Base-by-base conservation (phyloP, 2,329 filamentous ascomycete genomes). In the Pochonia chlamydosporia region DNA sequence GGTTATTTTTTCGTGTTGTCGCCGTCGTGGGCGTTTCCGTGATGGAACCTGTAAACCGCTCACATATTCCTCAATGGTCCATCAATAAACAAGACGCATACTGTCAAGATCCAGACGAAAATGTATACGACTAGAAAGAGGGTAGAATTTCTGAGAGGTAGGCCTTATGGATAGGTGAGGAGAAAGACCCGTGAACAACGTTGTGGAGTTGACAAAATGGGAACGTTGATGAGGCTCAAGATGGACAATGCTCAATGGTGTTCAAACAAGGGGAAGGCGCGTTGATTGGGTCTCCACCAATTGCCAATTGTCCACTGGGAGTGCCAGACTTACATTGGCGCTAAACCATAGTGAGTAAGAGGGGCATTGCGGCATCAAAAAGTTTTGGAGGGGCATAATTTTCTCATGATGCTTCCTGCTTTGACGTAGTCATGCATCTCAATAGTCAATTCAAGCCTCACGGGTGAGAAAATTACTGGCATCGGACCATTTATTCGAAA, bases 341-440 rank as follows among this genome's bases (percentile, higher is more conserved):
- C 62, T 64, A 66, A 52, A 24, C 63, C 52, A 2, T 16, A 59
- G 44, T 5, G 9, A 49, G 63, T 56, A 65, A 56, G 63, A 64
- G 62, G 63, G 62, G 62, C 53, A 43, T 30, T 26, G 13, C 46
- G 26, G 52, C 46, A 48, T 33, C 44, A 25, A 28, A 24, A 46
- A 30, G 33, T 24, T 13, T 28, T 46, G 43, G 54, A 56, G 54
- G 55, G 54, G 54, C 51, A 49, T 44, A 51, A 43, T 56, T 57
- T 60, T 57, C 23, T 16, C 26, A 5, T 11, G 9, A 14, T 25
- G 4, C 36, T 5, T 41, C 16, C 28, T 18, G 39, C 42, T 24
- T 44, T 31, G 40, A 43, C 10, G 43, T 40, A 28, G 30, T 30
- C 31, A 46, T 35, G 43, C 43, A 49, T 6, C 20, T 28, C 43